Percentiles rank a stretch among this genome's conserved stretches.
phyloP scores from a whole-genome alignment of 2,329 filamentous ascomycete genomes.

The Chalara sp. region DNA sequence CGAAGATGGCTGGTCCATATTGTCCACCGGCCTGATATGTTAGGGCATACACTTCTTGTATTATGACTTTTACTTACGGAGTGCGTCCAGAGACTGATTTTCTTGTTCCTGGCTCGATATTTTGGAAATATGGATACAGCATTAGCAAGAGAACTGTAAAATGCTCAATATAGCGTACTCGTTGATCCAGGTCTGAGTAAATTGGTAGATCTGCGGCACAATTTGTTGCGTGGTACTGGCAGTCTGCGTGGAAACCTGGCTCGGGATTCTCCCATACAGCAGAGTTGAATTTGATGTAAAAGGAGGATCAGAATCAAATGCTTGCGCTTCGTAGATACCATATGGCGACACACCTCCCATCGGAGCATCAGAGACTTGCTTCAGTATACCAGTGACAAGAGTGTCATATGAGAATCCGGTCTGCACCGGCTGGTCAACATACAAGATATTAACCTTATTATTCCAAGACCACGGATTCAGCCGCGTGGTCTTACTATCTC shows the following conservation, averaged over 20 bases:
- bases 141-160: background rate
- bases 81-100: background rate
- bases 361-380: background rate
- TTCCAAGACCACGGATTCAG: conserved; percentile 32
- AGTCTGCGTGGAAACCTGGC: background rate
- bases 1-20: background rate
- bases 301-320: background rate
- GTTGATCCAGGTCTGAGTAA: background rate
- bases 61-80: background rate
- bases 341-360: background rate
- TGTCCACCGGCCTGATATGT: background rate
- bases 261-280: background rate
- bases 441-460: conserved; percentile 30
- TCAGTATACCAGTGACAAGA: background rate
- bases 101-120: background rate
- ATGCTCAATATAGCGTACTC: background rate
- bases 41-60: background rate
- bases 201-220: background rate
- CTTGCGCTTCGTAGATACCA: background rate
- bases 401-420: conserved; percentile 33
- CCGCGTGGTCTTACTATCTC: conserved; percentile 14
- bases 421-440: conserved; percentile 30
- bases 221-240: background rate
- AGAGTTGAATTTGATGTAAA: background rate
- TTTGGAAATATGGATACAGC: background rate